These are phyloP conservation scores for Monosporascus ibericus DNA, from an alignment of 2,329 filamentous ascomycete species.

Conservation along the genomic window DNA sequence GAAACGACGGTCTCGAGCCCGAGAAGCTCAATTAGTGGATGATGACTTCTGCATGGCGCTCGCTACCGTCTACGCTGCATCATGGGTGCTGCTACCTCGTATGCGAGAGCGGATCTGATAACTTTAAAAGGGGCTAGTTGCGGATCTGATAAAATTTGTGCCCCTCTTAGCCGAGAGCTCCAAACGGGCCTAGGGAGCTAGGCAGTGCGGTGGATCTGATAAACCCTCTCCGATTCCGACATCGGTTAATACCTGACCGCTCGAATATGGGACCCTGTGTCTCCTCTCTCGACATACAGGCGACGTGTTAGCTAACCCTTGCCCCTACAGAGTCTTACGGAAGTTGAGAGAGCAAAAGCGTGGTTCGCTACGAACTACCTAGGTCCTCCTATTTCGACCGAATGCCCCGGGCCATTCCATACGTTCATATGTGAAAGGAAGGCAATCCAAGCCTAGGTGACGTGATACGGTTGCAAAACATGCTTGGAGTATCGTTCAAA, in stretches of 20 bases:
- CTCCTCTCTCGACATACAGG: too few relatives aligned
- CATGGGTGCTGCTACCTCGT: neutral
- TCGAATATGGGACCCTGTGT: neutral
- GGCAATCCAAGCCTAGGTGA: too few relatives aligned
- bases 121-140: conserved; percentile 23
- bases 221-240: neutral
- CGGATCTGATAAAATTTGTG: conserved; percentile 6
- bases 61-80: conserved; percentile 14
- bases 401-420: too few relatives aligned
- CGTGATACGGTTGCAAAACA: too few relatives aligned
- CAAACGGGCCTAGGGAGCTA: neutral
- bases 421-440: too few relatives aligned
- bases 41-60: conserved; percentile 4
- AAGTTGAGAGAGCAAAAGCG: too few relatives aligned
- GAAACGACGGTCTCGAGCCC: conserved; percentile 18
- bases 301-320: too few relatives aligned
- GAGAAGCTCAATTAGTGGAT: conserved; percentile 2
- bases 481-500: too few relatives aligned
- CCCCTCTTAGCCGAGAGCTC: neutral
- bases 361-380: too few relatives aligned
- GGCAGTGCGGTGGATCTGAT: neutral
- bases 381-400: too few relatives aligned
- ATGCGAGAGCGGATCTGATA: conserved; percentile 30
- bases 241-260: neutral
- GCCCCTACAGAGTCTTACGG: too few relatives aligned